phyloP scores from a whole-genome alignment of 352 stramenopile genomes.

The Phytophthora kernoviae region DNA sequence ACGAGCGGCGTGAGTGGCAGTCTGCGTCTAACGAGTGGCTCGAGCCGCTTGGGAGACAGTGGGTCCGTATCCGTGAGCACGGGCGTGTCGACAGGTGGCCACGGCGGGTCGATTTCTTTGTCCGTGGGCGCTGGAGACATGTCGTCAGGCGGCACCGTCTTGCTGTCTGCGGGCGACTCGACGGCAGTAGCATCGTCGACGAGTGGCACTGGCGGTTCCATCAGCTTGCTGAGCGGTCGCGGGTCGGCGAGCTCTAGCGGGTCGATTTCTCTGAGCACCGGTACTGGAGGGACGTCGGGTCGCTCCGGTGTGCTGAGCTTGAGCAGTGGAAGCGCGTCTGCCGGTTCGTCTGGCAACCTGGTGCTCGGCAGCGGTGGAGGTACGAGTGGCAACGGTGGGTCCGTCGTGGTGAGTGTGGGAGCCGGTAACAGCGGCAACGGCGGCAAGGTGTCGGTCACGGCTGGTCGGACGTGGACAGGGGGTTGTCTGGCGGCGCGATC shows the following conservation, averaged over 20 bases:
- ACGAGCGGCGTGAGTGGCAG: conserved; percentile 14
- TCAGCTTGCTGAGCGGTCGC: conserved; percentile 19
- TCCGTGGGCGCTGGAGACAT: conserved; percentile 27
- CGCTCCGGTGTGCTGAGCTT: not conserved
- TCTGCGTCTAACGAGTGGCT: conserved; percentile 4
- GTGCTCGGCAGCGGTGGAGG: conserved; percentile 3
- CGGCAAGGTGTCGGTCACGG: conserved; percentile 8
- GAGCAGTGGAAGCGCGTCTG: not conserved
- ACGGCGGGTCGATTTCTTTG: conserved; percentile 30
- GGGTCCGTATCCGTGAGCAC: conserved; percentile 23
- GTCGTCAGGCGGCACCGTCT: conserved; percentile 20
- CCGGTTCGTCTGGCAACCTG: not conserved
- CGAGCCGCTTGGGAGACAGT: not conserved
- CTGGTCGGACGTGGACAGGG: not conserved
- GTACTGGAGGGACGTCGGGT: not conserved
- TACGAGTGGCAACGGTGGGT: conserved; percentile 9
- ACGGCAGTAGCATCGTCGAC: not conserved
- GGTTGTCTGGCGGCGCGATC: not conserved
- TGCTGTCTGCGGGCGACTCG: conserved; percentile 13
- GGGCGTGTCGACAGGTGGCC: conserved; percentile 19
- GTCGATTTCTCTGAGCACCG: conserved; percentile 10
- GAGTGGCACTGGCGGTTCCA: not conserved
- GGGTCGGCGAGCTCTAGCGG: conserved; percentile 19
- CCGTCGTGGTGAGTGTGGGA: conserved; percentile 11
- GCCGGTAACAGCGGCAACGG: conserved; percentile 4